phyloP scores from a whole-genome alignment of 441 rosid genomes.

The Erodium texanum region DNA sequence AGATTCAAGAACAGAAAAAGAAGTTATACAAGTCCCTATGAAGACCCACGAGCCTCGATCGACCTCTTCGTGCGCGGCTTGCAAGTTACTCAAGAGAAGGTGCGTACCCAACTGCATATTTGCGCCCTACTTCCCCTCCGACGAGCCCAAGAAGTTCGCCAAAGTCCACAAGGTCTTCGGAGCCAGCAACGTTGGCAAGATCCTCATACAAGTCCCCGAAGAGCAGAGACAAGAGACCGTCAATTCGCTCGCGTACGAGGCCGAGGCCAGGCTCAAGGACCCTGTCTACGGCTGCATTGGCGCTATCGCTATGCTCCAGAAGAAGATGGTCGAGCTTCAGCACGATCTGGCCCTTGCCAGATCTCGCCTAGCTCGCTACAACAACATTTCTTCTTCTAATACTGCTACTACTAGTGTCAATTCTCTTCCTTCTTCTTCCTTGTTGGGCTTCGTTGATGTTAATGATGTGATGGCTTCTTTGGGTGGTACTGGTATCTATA shows the following conservation, averaged over 20 bases:
- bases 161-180: background rate
- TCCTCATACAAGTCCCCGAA: background rate
- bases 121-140: background rate
- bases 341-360: background rate
- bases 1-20: too few species aligned
- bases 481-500: too few species aligned
- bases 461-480: too few species aligned
- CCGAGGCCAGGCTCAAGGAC: background rate
- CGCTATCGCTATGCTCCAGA: background rate
- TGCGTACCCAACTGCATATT: constrained; percentile 59
- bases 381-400: too few species aligned
- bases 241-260: background rate
- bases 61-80: constrained; percentile 83
- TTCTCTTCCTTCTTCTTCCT: too few species aligned
- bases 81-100: constrained; percentile 76
- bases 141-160: background rate
- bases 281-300: background rate
- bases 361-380: too few species aligned
- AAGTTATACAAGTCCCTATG: too few species aligned
- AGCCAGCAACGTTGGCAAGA: background rate
- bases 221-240: background rate
- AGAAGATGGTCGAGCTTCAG: background rate
- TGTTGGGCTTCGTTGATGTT: too few species aligned
- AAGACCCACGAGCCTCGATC: constrained; percentile 70
- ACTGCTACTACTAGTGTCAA: too few species aligned